A percentile compares a stretch with the other conserved stretches of the same genome.
These are phyloP conservation scores for Eucalyptus camaldulensis DNA, from an alignment of 345 rosid species.

Conservation along the genomic window DNA sequence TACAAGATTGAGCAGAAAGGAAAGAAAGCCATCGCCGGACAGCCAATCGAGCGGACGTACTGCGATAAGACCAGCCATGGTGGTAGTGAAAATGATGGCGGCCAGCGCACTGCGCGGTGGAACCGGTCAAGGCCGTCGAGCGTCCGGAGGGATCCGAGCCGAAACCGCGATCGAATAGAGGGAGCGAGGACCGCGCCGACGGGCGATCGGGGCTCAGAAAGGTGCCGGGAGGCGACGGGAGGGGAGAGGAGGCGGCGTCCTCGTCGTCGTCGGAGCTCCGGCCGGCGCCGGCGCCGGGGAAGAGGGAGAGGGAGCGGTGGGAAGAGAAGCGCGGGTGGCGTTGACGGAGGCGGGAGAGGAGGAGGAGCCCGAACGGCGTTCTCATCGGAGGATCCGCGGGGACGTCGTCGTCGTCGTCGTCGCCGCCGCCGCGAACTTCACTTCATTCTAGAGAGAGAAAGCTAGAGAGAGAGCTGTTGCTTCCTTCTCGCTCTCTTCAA, in stretches of 20 bases:
- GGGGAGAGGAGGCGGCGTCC: neutral
- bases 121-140: neutral
- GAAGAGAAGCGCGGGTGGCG: constrained; percentile 7
- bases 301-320: neutral
- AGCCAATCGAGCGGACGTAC: constrained; percentile 13
- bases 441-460: neutral
- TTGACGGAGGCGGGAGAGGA: constrained; percentile 38
- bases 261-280: neutral
- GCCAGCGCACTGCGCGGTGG: neutral
- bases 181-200: neutral
- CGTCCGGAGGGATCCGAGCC: neutral
- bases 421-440: neutral
- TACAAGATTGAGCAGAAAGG: neutral
- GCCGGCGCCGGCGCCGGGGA: neutral
- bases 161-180: neutral
- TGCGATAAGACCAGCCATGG: constrained; percentile 18
- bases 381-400: neutral
- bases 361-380: constrained; percentile 7
- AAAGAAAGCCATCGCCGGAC: neutral
- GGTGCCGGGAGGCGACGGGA: neutral
- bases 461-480: neutral
- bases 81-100: neutral
- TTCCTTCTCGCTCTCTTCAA: neutral
- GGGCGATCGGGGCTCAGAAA: neutral
- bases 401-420: neutral